A percentile compares a stretch with the other conserved stretches of the same genome.
phyloP scores from a whole-genome alignment of 768 basidiomycete species.

The Boletus tylopilopsis region DNA sequence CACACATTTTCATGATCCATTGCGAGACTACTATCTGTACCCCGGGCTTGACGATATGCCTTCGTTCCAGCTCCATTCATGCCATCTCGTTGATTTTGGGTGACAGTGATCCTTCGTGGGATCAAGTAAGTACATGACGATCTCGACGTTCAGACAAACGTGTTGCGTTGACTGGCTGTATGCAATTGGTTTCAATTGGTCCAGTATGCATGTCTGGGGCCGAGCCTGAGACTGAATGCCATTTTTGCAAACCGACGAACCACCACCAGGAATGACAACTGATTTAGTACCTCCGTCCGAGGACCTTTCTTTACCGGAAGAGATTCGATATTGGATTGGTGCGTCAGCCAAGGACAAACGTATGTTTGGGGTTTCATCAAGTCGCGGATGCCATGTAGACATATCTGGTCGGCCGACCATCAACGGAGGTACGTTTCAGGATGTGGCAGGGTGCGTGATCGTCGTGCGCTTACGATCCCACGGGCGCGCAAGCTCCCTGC shows the following conservation, averaged over 20 bases:
- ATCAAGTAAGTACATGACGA: slow-evolving; percentile 78
- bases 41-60: slow-evolving; percentile 54
- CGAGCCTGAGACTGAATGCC: slow-evolving; percentile 68
- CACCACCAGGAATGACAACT: slow-evolving; percentile 60
- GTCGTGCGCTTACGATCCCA: not conserved
- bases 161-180: not conserved
- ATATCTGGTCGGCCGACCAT: slow-evolving; percentile 69
- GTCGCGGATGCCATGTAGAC: slow-evolving; percentile 44
- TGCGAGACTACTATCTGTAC: slow-evolving; percentile 55
- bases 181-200: slow-evolving; percentile 35
- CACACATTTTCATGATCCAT: slow-evolving; percentile 44
- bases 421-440: slow-evolving; percentile 50
- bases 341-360: slow-evolving; percentile 23
- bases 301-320: slow-evolving; percentile 56
- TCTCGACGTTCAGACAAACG: not conserved
- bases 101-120: slow-evolving; percentile 75
- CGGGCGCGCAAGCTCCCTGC: slow-evolving; percentile 56
- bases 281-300: slow-evolving; percentile 50
- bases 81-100: not conserved
- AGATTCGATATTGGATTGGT: slow-evolving; percentile 65
- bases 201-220: slow-evolving; percentile 69
- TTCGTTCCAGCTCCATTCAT: not conserved
- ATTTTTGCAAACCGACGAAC: slow-evolving; percentile 76
- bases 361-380: not conserved
- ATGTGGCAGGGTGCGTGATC: not conserved